Base-by-base conservation (phyloP, 768 basidiomycete species). In the Leccinum ochraceum region DNA sequence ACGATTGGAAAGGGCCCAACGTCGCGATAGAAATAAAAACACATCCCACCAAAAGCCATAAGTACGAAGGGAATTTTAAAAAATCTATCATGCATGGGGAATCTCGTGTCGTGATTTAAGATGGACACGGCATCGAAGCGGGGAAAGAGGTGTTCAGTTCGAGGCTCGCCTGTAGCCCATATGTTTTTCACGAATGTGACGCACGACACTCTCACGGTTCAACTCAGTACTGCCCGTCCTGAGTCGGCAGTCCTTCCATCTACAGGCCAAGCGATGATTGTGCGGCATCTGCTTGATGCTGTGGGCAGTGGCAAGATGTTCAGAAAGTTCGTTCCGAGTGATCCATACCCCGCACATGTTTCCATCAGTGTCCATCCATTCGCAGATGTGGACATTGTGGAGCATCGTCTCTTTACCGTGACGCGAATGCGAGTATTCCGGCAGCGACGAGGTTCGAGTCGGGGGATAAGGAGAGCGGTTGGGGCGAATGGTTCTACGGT, bases 131-230 rank as follows among this genome's bases (percentile, higher is more conserved):
- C 48, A 30, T 6, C 17, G 32, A 22, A 22, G 22, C 22, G 22
- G 22, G 22, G 22, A 22, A 22, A 22, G 22, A 22, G 22, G 20
- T 6, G 11, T 28, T 10, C 16, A 13, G 11, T 8, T 28, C 28
- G 11, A 20, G 14, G 49, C 42, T 36, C 68, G 63, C 39, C 24
- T 69, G 17, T 10, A 51, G 4, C 53, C 6, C 7, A 71, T 3
- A 20, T 71, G 69, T 3, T 6, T 59, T 32, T 71, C 70, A 0
- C 58, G 49, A 0, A 68, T 16, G 1, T 71, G 70, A 0, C 70
- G 59, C 1, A 57, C 44, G 4, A 71, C 63, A 9, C 57, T 58
- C 28, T 70, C 62, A 2, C 70, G 66, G 26, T 26, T 26, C 26
- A 26, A 26, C 26, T 0, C 4, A 2, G 0, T 0, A 8, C n/a